A percentile compares a stretch with the other conserved stretches of the same genome.
Evolutionary conservation across 805 yeast genomes (phyloP).

Genomic region (Cyberlindnera amylophila): DNA sequence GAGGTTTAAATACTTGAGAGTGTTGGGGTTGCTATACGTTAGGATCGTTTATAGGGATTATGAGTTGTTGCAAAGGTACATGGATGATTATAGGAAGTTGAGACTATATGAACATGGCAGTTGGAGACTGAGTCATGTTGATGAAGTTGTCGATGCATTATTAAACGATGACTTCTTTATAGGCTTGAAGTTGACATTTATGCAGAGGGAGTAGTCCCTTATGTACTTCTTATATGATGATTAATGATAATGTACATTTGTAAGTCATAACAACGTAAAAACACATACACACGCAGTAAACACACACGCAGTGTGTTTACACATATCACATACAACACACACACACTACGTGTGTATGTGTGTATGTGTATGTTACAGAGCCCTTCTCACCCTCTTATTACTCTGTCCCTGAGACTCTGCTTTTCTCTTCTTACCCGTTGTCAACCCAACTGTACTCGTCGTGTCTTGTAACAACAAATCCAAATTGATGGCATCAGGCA

Average conservation of each 20-base stretch:
- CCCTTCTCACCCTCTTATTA: constrained; percentile 34
- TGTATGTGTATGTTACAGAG: no score
- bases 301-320: no score
- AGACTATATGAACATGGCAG: constrained; percentile 40
- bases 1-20: constrained; percentile 75
- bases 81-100: constrained; percentile 67
- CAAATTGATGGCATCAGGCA: constrained; percentile 83
- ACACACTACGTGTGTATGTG: no score
- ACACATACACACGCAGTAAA: background rate
- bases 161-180: constrained; percentile 55
- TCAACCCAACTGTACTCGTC: background rate
- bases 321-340: no score
- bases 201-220: constrained; percentile 27
- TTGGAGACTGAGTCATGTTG: constrained; percentile 52
- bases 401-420: constrained; percentile 18
- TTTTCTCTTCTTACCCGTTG: constrained; percentile 21
- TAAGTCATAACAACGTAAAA: constrained; percentile 10
- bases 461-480: constrained; percentile 55
- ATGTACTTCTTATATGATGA: no score
- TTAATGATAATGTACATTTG: constrained; percentile 11
- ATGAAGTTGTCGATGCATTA: constrained; percentile 68
- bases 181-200: constrained; percentile 70
- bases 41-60: constrained; percentile 34
- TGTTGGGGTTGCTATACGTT: constrained; percentile 62
- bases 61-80: constrained; percentile 45